phyloP scores from a whole-genome alignment of 108 stramenopile species.

The Skeletonema costatum region DNA sequence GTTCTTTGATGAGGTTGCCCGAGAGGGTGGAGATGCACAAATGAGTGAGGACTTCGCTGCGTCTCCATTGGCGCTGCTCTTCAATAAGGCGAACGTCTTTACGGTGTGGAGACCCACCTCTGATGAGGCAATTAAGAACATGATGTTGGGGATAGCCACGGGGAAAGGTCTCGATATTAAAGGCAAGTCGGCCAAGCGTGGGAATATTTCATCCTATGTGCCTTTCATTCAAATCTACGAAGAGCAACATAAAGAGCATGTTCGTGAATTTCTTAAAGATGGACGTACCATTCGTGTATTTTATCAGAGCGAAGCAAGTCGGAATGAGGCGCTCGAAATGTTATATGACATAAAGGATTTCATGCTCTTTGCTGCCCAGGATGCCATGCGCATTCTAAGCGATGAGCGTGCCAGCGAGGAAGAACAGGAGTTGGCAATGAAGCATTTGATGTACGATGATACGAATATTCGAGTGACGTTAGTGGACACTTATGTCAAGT shows the following conservation, averaged over 20 bases:
- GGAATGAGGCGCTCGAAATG: constrained; percentile 37
- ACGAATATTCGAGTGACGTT: constrained; percentile 5
- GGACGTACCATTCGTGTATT: constrained; percentile 34
- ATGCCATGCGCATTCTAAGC: constrained; percentile 30
- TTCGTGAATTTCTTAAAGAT: constrained; percentile 19
- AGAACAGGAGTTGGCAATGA: constrained; percentile 43
- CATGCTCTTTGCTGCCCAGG: constrained; percentile 29
- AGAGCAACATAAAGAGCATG: constrained; percentile 53
- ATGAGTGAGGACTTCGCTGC: constrained; percentile 36
- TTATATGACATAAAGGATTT: constrained; percentile 25
- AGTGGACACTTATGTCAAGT: constrained; percentile 14
- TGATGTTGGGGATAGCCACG: constrained; percentile 68
- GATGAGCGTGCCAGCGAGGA: constrained; percentile 21
- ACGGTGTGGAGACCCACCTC: constrained; percentile 79
- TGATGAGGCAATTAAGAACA: constrained; percentile 65
- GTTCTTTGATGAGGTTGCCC: constrained; percentile 67
- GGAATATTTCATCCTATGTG: constrained; percentile 61
- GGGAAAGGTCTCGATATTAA: constrained; percentile 85
- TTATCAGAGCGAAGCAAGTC: constrained; percentile 18
- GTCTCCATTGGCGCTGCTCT: constrained; percentile 23
- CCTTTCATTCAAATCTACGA: constrained; percentile 75
- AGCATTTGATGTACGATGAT: constrained; percentile 42
- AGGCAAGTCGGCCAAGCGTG: constrained; percentile 73
- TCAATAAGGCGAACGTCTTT: constrained; percentile 51
- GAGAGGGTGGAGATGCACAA: constrained; percentile 44